These are phyloP conservation scores for Gaeumannomyces sp. DNA, from an alignment of 2,329 filamentous ascomycete genomes.

Conservation along the genomic window DNA sequence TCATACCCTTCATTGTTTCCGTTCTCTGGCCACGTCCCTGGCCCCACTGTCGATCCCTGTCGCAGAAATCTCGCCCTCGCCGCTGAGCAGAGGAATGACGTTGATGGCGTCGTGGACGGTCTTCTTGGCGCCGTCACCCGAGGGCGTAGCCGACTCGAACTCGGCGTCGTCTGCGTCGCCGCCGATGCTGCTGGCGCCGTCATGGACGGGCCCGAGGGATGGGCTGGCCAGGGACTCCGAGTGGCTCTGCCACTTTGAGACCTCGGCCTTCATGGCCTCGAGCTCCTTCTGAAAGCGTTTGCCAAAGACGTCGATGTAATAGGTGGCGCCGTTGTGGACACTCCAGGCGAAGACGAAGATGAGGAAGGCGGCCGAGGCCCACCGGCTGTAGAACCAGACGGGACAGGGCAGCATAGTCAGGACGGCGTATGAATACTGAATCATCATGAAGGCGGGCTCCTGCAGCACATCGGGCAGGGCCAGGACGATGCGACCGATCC, in stretches of 20 bases:
- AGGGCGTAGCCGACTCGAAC: slow-evolving; percentile 14
- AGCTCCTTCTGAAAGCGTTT: slow-evolving; percentile 95
- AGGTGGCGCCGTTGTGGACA: slow-evolving; percentile 94
- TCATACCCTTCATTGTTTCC: slow-evolving; percentile 19
- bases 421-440: slow-evolving; percentile 87
- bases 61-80: slow-evolving; percentile 29
- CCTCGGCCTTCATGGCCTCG: slow-evolving; percentile 80
- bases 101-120: slow-evolving; percentile 34
- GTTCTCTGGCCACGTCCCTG: slow-evolving; percentile 41
- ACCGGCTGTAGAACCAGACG: slow-evolving; percentile 86
- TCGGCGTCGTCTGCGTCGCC: slow-evolving; percentile 15
- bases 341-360: slow-evolving; percentile 85
- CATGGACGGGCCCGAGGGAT: slow-evolving; percentile 28
- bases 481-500: slow-evolving; percentile 81
- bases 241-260: slow-evolving; percentile 75
- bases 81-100: slow-evolving; percentile 50
- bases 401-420: slow-evolving; percentile 93
- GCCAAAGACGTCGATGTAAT: slow-evolving; percentile 97
- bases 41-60: slow-evolving; percentile 30
- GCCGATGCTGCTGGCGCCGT: slow-evolving; percentile 14
- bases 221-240: slow-evolving; percentile 40
- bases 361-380: slow-evolving; percentile 72
- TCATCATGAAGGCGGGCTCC: slow-evolving; percentile 89
- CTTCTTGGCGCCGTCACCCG: slow-evolving; percentile 15
- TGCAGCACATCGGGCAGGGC: slow-evolving; percentile 69